Conservation (phyloP, 805 yeast genomes). For the Barnettozyma salicaria region DNA sequence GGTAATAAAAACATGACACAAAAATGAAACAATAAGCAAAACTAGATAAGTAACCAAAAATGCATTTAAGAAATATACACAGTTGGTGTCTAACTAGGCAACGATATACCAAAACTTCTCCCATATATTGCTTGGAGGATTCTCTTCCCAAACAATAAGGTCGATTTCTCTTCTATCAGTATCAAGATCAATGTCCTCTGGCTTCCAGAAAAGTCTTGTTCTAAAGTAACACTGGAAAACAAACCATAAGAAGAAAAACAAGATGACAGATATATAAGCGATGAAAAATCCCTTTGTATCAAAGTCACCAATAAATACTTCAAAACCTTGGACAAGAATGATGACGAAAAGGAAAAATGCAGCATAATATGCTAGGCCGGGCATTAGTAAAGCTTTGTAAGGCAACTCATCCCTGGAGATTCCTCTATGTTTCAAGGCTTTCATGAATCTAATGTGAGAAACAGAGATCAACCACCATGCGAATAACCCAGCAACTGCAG, state of each 20-base stretch:
- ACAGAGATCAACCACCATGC: conserved; percentile 60
- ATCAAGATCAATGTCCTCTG: conserved; percentile 7
- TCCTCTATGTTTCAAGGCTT: conserved; percentile 52
- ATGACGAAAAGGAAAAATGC: conserved; percentile 45
- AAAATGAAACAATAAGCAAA: background rate
- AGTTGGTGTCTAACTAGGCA: conserved; percentile 4
- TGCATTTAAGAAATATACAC: too few relatives aligned
- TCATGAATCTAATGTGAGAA: conserved; percentile 61
- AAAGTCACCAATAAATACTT: conserved; percentile 46
- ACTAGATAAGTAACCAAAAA: background rate
- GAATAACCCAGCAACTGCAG: conserved; percentile 66
- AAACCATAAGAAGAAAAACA: conserved; percentile 32
- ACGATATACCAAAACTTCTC: conserved; percentile 11
- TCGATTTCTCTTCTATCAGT: conserved; percentile 37
- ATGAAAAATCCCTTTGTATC: conserved; percentile 54
- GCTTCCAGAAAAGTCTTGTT: conserved; percentile 4
- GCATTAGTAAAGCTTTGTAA: conserved; percentile 63
- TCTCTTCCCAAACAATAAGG: conserved; percentile 48
- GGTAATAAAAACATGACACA: background rate
- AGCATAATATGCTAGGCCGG: conserved; percentile 57
- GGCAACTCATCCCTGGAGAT: conserved; percentile 63
- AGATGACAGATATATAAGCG: conserved; percentile 58
- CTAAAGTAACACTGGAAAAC: conserved; percentile 4
- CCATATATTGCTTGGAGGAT: conserved; percentile 33
- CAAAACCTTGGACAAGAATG: conserved; percentile 63